Evolutionary conservation across 345 rosid genomes (phyloP).

Genomic region (Eucalyptus polyanthemos): DNA sequence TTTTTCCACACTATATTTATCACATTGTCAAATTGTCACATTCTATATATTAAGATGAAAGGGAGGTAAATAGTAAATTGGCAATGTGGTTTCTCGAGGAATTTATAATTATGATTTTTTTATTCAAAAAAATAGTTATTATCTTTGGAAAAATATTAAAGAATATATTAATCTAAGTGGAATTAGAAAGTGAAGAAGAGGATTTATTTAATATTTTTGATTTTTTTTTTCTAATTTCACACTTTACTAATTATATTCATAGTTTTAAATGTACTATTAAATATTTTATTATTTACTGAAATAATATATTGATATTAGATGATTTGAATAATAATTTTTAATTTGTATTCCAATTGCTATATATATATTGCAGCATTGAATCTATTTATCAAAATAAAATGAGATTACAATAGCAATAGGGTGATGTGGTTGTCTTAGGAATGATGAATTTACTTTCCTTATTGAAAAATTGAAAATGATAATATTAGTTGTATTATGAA

Average conservation of each 20-base stretch:
- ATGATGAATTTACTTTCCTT: background rate
- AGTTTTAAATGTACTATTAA: background rate
- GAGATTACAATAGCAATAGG: background rate
- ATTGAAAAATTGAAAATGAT: background rate
- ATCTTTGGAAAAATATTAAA: background rate
- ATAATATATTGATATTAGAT: background rate
- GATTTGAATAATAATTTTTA: background rate
- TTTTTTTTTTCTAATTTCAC: background rate
- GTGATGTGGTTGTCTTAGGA: background rate
- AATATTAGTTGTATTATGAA: background rate
- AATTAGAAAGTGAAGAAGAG: background rate
- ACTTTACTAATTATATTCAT: background rate
- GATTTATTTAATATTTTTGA: background rate
- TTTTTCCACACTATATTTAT: background rate
- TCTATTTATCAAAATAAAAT: background rate
- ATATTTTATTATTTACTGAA: background rate
- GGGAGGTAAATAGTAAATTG: background rate
- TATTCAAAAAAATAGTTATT: background rate
- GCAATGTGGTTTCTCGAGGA: background rate
- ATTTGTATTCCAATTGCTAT: background rate
- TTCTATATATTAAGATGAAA: background rate
- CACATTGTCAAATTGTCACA: background rate
- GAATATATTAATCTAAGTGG: background rate
- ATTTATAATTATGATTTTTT: background rate
- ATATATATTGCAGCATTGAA: background rate